phyloP scores from a whole-genome alignment of 371 early-diverging fungal genomes.

The Dinochytrium kinnereticum region DNA sequence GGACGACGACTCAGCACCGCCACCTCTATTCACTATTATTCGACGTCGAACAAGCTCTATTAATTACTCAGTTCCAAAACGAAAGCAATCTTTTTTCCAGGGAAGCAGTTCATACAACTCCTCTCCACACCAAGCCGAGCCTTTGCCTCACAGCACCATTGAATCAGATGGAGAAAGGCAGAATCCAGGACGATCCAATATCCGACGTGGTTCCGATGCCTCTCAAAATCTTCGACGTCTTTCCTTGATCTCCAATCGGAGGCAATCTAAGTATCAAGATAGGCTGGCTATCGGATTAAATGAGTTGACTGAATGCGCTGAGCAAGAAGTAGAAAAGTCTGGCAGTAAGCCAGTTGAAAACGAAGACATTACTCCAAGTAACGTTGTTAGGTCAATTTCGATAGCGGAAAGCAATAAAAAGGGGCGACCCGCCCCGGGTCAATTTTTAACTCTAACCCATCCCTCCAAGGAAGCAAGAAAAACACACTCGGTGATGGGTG shows the following conservation, averaged over 20 bases:
- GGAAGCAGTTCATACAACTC: not conserved
- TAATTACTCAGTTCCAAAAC: not conserved
- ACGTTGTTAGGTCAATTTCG: conserved; percentile 1
- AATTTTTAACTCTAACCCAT: too few species aligned
- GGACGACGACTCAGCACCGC: not conserved
- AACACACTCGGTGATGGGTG: not conserved
- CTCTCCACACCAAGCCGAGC: not conserved
- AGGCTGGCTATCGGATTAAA: not conserved
- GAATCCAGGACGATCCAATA: not conserved
- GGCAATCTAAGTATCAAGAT: not conserved
- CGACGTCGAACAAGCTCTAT: not conserved
- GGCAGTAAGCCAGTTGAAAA: not conserved
- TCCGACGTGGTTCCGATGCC: not conserved
- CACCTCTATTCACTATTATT: not conserved
- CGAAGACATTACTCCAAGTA: not conserved
- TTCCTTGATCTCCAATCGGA: not conserved
- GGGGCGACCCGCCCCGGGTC: too few species aligned
- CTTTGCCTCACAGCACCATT: not conserved
- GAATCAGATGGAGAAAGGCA: not conserved
- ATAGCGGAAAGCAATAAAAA: not conserved
- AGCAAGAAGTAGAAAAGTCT: not conserved
- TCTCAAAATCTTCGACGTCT: not conserved
- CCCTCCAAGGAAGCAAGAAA: not conserved
- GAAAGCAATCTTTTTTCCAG: not conserved
- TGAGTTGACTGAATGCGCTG: not conserved